Evolutionary conservation across 2,329 filamentous ascomycete species (phyloP).

Genomic region (Metarhizium anisopliae): DNA sequence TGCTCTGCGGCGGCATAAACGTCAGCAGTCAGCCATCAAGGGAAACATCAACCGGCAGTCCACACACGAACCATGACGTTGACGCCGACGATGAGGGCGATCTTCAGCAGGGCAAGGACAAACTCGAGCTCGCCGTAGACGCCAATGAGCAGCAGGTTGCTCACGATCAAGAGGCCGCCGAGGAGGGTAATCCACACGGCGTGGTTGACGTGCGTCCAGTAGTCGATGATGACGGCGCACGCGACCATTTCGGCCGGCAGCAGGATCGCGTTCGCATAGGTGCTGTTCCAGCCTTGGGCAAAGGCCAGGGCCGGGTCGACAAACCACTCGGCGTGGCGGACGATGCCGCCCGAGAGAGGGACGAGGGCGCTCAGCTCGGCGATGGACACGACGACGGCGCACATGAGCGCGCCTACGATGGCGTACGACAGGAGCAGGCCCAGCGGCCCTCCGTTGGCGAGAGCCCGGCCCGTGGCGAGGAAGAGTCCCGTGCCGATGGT

Average conservation of each 20-base stretch:
- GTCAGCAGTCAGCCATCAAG: too few species aligned
- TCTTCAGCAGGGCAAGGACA: slow-evolving; percentile 46
- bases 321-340: slow-evolving; percentile 52
- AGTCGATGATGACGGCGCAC: slow-evolving; percentile 43
- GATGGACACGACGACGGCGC: slow-evolving; percentile 42
- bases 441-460: slow-evolving; percentile 52
- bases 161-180: slow-evolving; percentile 37
- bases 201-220: slow-evolving; percentile 30
- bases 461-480: slow-evolving; percentile 54
- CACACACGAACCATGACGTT: slow-evolving; percentile 43
- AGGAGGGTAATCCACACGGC: slow-evolving; percentile 50
- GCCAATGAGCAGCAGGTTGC: slow-evolving; percentile 48
- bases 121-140: slow-evolving; percentile 54
- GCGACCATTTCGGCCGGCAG: slow-evolving; percentile 47
- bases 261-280: slow-evolving; percentile 38
- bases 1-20: neutral
- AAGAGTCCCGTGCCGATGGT: slow-evolving; percentile 56
- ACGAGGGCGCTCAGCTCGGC: slow-evolving; percentile 52
- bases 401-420: slow-evolving; percentile 45
- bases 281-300: slow-evolving; percentile 45
- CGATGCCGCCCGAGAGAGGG: slow-evolving; percentile 54
- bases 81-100: slow-evolving; percentile 50
- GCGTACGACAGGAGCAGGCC: slow-evolving; percentile 37
- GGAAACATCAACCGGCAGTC: too few species aligned
- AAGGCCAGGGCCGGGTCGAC: slow-evolving; percentile 47